These are phyloP conservation scores for Paraleonurus japonicus DNA, from an alignment of 257 asterid species.

Conservation along the genomic window DNA sequence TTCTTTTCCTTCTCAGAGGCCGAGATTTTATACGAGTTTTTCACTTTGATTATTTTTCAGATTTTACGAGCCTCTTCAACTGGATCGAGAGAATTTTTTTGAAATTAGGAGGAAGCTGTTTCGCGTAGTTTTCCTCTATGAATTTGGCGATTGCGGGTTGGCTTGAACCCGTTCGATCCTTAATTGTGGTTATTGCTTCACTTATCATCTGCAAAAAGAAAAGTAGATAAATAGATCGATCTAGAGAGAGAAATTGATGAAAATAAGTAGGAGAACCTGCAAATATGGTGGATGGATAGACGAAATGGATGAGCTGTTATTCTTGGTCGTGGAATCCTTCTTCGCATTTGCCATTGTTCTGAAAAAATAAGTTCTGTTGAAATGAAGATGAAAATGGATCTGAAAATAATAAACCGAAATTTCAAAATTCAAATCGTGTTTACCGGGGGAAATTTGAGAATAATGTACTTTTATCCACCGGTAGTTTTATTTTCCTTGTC, in stretches of 20 bases:
- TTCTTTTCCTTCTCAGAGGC: constrained; percentile 29
- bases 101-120: constrained; percentile 50
- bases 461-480: too few species aligned
- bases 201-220: constrained; percentile 40
- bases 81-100: constrained; percentile 43
- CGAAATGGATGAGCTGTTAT: constrained; percentile 24
- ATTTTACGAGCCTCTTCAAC: constrained; percentile 50
- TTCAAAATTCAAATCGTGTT: constrained; percentile 26
- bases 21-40: constrained; percentile 50
- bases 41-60: constrained; percentile 43
- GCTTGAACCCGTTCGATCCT: constrained; percentile 60
- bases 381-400: background rate
- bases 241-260: background rate
- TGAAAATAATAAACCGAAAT: background rate
- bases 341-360: constrained; percentile 35
- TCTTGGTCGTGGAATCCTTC: constrained; percentile 30
- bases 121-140: constrained; percentile 41
- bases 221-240: background rate
- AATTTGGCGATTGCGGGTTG: constrained; percentile 63
- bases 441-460: background rate
- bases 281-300: constrained; percentile 49
- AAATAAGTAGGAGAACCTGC: constrained; percentile 25
- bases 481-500: too few species aligned
- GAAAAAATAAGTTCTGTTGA: background rate
- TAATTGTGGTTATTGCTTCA: constrained; percentile 57